Evolutionary conservation across 306 rosid genomes (phyloP).

Genomic region (Prunus armeniaca): DNA sequence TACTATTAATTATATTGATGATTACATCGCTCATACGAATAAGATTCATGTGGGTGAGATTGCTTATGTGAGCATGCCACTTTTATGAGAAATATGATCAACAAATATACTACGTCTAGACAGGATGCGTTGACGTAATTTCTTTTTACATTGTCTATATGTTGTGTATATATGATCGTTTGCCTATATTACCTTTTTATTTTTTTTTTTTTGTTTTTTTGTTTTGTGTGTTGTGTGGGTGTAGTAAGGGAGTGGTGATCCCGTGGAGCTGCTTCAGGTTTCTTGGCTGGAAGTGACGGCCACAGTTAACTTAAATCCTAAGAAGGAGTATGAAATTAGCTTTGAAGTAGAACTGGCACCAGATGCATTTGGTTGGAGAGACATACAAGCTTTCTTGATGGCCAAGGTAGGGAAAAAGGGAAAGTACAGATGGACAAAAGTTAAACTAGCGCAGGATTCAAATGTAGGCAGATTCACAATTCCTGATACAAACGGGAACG

Average conservation of each 20-base stretch:
- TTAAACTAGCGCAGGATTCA: not conserved
- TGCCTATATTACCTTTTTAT: not conserved
- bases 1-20: not conserved
- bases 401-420: constrained; percentile 68
- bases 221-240: not conserved
- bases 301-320: accelerated
- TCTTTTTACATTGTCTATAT: too few species aligned
- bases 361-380: constrained; percentile 65
- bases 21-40: not conserved
- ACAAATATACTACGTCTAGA: too few species aligned
- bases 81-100: too few species aligned
- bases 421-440: not conserved
- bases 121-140: too few species aligned
- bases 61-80: too few species aligned
- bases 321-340: not conserved
- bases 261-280: constrained; percentile 57
- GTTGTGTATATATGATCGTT: not conserved
- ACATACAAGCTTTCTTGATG: constrained; percentile 50
- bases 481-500: not conserved
- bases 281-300: constrained; percentile 80
- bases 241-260: accelerated
- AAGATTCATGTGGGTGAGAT: not conserved
- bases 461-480: accelerated
- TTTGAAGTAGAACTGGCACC: constrained; percentile 28
- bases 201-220: too few species aligned